phyloP scores from a whole-genome alignment of 2,329 filamentous ascomycete species.

The Aspergillus vadensis region DNA sequence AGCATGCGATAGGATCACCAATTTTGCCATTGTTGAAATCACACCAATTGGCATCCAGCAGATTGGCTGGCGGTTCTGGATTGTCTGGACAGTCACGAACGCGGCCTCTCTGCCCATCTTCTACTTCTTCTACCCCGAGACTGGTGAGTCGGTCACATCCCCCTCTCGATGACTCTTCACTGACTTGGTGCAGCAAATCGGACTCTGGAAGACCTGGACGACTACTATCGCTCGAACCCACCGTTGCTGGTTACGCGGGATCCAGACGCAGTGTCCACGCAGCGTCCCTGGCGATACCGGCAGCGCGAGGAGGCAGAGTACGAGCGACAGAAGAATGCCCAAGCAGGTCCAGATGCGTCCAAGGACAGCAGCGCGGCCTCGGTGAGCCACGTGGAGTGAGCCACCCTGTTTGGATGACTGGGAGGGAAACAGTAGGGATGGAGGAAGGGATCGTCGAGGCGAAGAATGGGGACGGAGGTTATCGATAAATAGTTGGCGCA shows the following conservation, averaged over 20 bases:
- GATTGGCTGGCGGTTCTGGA: constrained; percentile 46
- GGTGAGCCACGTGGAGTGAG: neutral
- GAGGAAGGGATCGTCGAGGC: neutral
- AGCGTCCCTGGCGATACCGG: constrained; percentile 51
- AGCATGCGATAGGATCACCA: constrained; percentile 15
- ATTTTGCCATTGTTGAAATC: constrained; percentile 42
- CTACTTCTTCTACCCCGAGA: constrained; percentile 45
- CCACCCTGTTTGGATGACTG: neutral
- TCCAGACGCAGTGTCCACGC: constrained; percentile 50
- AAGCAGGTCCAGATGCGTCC: neutral
- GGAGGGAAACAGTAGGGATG: neutral
- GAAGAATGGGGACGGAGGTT: neutral
- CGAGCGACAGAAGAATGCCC: neutral
- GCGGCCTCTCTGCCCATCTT: constrained; percentile 51
- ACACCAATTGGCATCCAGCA: constrained; percentile 48
- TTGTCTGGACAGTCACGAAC: constrained; percentile 49
- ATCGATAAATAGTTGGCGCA: too few species aligned
- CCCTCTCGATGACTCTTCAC: neutral
- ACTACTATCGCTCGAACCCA: constrained; percentile 41
- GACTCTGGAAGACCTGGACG: constrained; percentile 39
- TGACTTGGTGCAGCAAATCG: constrained; percentile 23
- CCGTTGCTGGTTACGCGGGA: constrained; percentile 52
- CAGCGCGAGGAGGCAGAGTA: constrained; percentile 41
- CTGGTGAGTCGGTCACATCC: constrained; percentile 15
- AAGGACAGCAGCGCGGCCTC: neutral